Conservation (phyloP, 148 eudicot genomes). For the Amaranthus palmeri region DNA sequence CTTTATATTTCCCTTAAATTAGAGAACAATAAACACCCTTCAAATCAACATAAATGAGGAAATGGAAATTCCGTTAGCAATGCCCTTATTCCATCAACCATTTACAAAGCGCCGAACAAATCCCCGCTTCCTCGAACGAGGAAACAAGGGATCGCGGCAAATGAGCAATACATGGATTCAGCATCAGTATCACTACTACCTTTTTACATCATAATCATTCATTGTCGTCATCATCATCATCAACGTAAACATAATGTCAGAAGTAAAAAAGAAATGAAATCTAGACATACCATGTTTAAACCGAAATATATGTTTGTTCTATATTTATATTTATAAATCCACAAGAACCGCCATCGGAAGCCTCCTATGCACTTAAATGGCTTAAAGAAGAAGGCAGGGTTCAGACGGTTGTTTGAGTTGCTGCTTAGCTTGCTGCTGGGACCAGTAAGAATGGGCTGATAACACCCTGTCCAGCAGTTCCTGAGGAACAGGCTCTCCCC, state of each 20-base stretch:
- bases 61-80: conserved; percentile 27
- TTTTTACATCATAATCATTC: conserved; percentile 29
- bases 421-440: conserved; percentile 74
- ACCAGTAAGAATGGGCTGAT: conserved; percentile 82
- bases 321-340: conserved; percentile 23
- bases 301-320: conserved; percentile 19
- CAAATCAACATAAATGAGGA: conserved; percentile 5
- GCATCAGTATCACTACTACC: conserved; percentile 13
- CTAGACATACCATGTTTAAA: conserved; percentile 31
- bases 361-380: not conserved
- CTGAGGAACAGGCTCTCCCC: conserved; percentile 96
- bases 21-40: not conserved
- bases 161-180: conserved; percentile 27
- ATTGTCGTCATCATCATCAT: conserved; percentile 20
- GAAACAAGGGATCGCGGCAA: conserved; percentile 7
- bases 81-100: conserved; percentile 37
- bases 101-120: conserved; percentile 27
- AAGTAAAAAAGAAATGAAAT: conserved; percentile 7
- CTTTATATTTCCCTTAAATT: conserved; percentile 6
- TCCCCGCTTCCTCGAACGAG: not conserved
- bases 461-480: conserved; percentile 79
- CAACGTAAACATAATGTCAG: conserved; percentile 16
- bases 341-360: conserved; percentile 7
- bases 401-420: conserved; percentile 53
- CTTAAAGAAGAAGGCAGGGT: conserved; percentile 51